These are phyloP conservation scores for Mayamaea pseudoterrestris DNA, from an alignment of 108 stramenopile species.

Conservation along the genomic window DNA sequence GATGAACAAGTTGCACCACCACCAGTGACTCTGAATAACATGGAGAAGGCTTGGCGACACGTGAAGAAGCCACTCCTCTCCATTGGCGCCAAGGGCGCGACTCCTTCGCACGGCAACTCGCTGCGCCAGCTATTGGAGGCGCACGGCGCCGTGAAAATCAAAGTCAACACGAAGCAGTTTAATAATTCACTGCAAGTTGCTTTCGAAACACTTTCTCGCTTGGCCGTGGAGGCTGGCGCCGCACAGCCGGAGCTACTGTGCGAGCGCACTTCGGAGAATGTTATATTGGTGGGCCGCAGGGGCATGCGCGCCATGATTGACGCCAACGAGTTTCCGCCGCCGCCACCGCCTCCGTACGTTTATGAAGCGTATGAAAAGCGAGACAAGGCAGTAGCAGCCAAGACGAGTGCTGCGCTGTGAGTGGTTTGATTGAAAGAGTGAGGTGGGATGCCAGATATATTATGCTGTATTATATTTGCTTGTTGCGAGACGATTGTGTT, in stretches of 20 bases:
- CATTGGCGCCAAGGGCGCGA: slow-evolving; percentile 41
- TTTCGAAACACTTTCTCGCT: slow-evolving; percentile 14
- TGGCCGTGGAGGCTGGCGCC: slow-evolving; percentile 35
- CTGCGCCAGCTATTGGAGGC: slow-evolving; percentile 41
- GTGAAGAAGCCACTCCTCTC: slow-evolving; percentile 39
- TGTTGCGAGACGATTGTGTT: no score
- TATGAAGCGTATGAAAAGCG: no score
- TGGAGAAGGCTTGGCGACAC: slow-evolving; percentile 42
- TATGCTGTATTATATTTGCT: no score
- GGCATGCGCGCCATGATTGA: slow-evolving; percentile 34
- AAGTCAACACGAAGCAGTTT: slow-evolving; percentile 33
- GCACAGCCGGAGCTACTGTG: slow-evolving; percentile 37
- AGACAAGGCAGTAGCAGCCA: no score
- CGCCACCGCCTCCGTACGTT: slow-evolving; percentile 13
- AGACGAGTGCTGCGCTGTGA: no score
- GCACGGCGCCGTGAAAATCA: slow-evolving; percentile 51
- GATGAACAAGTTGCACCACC: no score
- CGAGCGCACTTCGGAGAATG: slow-evolving; percentile 22
- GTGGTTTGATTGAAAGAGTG: no score
- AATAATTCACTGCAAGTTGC: slow-evolving; percentile 25
- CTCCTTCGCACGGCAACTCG: slow-evolving; percentile 39
- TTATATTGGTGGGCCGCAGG: slow-evolving; percentile 36
- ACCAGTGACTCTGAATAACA: neutral
- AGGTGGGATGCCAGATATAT: no score
- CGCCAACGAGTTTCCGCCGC: slow-evolving; percentile 41